Base-by-base conservation (phyloP, 2,329 filamentous ascomycete species). In the Aspergillus sclerotialis region DNA sequence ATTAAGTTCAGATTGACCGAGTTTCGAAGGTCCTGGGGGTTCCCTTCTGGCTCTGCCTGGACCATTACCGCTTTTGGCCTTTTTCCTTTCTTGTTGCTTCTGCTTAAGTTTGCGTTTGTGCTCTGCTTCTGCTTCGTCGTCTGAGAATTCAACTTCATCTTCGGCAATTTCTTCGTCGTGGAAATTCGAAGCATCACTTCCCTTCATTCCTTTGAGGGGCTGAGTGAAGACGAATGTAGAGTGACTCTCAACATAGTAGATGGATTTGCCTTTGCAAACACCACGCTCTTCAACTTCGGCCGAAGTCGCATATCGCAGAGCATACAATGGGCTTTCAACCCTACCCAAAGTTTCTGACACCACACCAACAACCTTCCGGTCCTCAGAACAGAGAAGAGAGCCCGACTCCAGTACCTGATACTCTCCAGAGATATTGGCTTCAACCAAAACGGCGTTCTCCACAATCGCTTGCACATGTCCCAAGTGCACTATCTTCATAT, bases 61-160 rank as follows among this genome's bases (percentile, higher is more conserved):
- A 14, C 63, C 63, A 13, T 60, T 59, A 14, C 59, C 64, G 28
- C 60, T 63, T 41, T 60, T 70, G 33, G 62, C 65, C 40, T 66
- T 68, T 52, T 68, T 68, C 52, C 70, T 76, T 35, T 67, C 68
- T 39, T 69, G 66, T 49, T 74, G 77, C 61, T 82, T 82, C 43
- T 79, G 73, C 62, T 88, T 88, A 33, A 78, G 50, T 39, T 73
- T 72, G 37, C 75, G 68, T 65, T 83, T 93, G 56, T 87, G 78
- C 49, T 88, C 85, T 6, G 83, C 82, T 61, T 98, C 92, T 48
- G 85, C 84, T 63, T 98, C 92, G 51, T 98, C 92, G 48, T 98
- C 92, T 0, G 90, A 95, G 58, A 96, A 96, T 55, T 96, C 92
- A 48, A 87, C 76, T 56, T 96, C 90, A 24, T 94, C 85, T 19